phyloP scores from a whole-genome alignment of 257 asterid genomes.

The Scutellaria barbata region DNA sequence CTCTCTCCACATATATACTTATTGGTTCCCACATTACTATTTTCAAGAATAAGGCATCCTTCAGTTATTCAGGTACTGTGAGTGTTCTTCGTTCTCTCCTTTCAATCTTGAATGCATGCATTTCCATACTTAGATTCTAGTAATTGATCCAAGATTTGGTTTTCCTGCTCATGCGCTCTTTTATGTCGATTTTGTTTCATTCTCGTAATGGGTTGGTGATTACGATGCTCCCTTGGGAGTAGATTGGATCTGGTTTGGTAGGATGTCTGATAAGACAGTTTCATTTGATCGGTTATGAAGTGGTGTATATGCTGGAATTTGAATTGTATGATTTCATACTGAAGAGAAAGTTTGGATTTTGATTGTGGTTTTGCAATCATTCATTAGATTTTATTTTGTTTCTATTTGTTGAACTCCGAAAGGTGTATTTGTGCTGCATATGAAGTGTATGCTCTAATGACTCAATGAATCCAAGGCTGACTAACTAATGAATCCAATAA shows the following conservation, averaged over 20 bases:
- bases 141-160: conserved; percentile 25
- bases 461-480: conserved; percentile 23
- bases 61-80: conserved; percentile 39
- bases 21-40: conserved; percentile 41
- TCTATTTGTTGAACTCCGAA: neutral
- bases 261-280: neutral
- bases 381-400: conserved; percentile 11
- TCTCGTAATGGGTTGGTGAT: conserved; percentile 33
- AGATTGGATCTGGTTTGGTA: conserved; percentile 39
- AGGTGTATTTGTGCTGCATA: neutral
- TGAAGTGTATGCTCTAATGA: conserved; percentile 32
- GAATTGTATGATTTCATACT: conserved; percentile 2
- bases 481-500: neutral
- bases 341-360: conserved; percentile 38
- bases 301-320: neutral
- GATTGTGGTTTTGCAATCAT: conserved; percentile 22
- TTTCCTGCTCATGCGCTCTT: conserved; percentile 17
- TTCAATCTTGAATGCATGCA: conserved; percentile 37
- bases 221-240: conserved; percentile 25
- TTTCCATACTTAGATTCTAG: conserved; percentile 10
- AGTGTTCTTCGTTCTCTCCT: conserved; percentile 25
- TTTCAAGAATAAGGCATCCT: conserved; percentile 40
- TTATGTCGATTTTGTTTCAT: conserved; percentile 20
- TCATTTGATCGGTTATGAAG: conserved; percentile 20
- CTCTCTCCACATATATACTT: conserved; percentile 33